These are phyloP conservation scores for Lactarius akahatsu DNA, from an alignment of 768 basidiomycete species.

Conservation along the genomic window DNA sequence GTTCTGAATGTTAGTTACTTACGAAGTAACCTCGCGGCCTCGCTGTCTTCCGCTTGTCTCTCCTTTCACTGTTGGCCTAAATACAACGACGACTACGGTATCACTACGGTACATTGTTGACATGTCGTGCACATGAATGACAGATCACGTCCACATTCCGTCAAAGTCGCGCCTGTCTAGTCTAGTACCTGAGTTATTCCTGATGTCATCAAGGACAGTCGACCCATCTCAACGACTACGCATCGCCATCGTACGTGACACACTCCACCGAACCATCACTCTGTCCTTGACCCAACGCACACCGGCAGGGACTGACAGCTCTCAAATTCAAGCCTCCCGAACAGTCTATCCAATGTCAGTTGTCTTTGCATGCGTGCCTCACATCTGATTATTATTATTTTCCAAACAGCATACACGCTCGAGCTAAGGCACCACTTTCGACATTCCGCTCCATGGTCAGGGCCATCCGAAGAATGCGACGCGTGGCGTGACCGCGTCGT, in stretches of 20 bases:
- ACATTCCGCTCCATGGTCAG: neutral
- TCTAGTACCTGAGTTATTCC: neutral
- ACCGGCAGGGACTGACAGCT: constrained; percentile 11
- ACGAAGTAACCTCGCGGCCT: neutral
- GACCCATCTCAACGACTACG: constrained; percentile 13
- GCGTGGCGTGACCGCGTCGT: constrained; percentile 21
- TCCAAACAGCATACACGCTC: constrained; percentile 13
- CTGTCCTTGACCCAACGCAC: neutral
- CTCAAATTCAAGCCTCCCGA: constrained; percentile 20
- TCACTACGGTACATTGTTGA: too few species aligned
- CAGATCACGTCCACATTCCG: constrained; percentile 2
- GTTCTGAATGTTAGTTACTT: neutral
- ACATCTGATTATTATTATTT: neutral
- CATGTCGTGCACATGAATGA: neutral
- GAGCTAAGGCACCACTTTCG: constrained; percentile 14
- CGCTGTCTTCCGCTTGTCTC: neutral
- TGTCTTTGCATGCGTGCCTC: neutral
- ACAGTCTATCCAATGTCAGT: constrained; percentile 12
- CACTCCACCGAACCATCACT: neutral
- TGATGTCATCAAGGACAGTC: neutral
- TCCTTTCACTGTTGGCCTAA: neutral
- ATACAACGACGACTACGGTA: too few species aligned
- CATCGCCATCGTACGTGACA: constrained; percentile 18
- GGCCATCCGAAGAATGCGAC: constrained; percentile 3
- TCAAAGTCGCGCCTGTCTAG: neutral